A percentile compares a stretch with the other conserved stretches of the same genome.
These are phyloP conservation scores for Helenozyma baotianmanensis DNA, from an alignment of 805 yeast genomes.

Conservation along the genomic window DNA sequence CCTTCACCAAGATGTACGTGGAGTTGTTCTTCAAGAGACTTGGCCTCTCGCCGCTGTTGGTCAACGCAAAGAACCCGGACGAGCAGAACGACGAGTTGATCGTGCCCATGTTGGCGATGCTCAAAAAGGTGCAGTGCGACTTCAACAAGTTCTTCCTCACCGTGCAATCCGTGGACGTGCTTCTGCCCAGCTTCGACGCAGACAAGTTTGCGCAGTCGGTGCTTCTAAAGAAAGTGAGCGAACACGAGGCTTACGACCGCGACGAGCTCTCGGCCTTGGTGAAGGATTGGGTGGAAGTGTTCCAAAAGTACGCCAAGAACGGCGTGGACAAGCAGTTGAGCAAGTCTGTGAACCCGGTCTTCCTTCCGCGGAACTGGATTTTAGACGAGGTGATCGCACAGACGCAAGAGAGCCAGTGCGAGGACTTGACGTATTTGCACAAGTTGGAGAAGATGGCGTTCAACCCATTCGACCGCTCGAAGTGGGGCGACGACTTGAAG, in stretches of 20 bases:
- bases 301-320: constrained; percentile 40
- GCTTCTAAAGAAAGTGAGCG: constrained; percentile 14
- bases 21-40: constrained; percentile 58
- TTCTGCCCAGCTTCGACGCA: constrained; percentile 8
- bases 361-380: constrained; percentile 82
- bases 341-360: constrained; percentile 60
- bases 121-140: constrained; percentile 63
- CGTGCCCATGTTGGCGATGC: constrained; percentile 56
- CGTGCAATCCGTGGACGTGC: constrained; percentile 47
- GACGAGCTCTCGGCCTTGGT: constrained; percentile 40
- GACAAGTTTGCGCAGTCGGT: constrained; percentile 17
- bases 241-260: constrained; percentile 20
- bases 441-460: constrained; percentile 69
- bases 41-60: constrained; percentile 50
- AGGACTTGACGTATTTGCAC: constrained; percentile 46
- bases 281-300: constrained; percentile 50
- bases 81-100: constrained; percentile 44
- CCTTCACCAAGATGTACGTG: constrained; percentile 56
- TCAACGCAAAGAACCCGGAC: constrained; percentile 28
- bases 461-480: constrained; percentile 62
- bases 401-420: constrained; percentile 47
- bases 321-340: constrained; percentile 39
- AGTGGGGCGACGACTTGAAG: constrained; percentile 65
- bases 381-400: constrained; percentile 72
- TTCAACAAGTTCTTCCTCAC: constrained; percentile 73